Evolutionary conservation across 352 stramenopile species (phyloP), one percentile per base, ranked within the genome.

Genomic region (Phytophthora megakarya): DNA sequence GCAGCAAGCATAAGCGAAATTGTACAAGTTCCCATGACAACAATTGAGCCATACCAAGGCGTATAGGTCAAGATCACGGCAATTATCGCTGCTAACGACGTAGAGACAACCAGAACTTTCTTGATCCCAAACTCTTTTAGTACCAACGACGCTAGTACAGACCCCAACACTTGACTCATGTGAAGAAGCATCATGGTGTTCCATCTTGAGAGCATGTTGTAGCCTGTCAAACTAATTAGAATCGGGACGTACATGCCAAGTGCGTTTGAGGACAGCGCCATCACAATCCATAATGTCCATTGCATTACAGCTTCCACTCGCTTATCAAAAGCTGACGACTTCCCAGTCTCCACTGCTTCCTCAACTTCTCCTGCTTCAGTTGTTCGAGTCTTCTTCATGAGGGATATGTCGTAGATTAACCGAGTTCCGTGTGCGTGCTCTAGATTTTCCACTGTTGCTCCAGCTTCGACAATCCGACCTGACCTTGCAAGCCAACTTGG

Each of bases 261-360:
- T 8, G 70, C 74, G 37, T 78, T 80, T 13, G 65, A 79, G 7
- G 64, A 76, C 39, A 74, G 19, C 12, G 71, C 51, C 37, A 80
- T 37, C n/a, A 55, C 59, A 38, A 50, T 71, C 74, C 74, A 82
- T 32, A 82, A 28, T 3, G 38, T 53, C 59, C 65, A 73, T 23
- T 78, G 21, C 33, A 76, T 53, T 3, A 76, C n/a, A 3, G 54
- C 73, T 7, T 69, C 55, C 18, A 61, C 30, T n/a, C 23, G 33
- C 33, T 47, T 61, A 7, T 50, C 28, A 19, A 51, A 53, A 11
- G 11, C 12, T 0, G 58, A 60, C 3, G 33, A 1, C 28, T 67
- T 68, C 25, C 47, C 11, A 13, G 10, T 46, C 26, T 13, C 19
- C 22, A 30, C 7, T 9, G 52, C 50, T n/a, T 37, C 9, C 9